Base-by-base conservation (phyloP, 2,329 filamentous ascomycete genomes). In the Peltaster fructicola region DNA sequence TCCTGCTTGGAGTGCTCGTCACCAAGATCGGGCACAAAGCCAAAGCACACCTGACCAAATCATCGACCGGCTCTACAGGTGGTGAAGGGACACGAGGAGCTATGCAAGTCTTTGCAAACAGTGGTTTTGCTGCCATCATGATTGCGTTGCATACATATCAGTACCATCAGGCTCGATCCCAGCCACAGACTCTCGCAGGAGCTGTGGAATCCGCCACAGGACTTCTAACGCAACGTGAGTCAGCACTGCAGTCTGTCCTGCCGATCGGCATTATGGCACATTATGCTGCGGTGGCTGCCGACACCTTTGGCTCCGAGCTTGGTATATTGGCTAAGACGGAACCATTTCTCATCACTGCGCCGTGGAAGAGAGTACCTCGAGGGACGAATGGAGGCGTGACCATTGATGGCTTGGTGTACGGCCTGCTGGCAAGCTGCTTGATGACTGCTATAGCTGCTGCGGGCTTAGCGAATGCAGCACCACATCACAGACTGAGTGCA, bases 351-450 rank as follows among this genome's bases (percentile, higher is more conserved):
- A 85, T 98, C 45, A 93, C 81, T 4, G 84, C 78, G 8, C 69
- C 65, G 9, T 63, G 88, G 42, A 73, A 77, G 30, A 65, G 68
- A 35, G 88, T 95, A 0, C 84, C 88, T 1, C 74, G 68, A 1
- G 88, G 88, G 24, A 95, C 88, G 20, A 98, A 98, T 45, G 88
- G 88, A 15, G 88, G 85, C 9, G 79, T 98, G 6, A 90, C 81
- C 0, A 38, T 70, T 1, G 57, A 68, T 22, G 88, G 88, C 0
- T 56, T 92, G 1, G 53, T 32, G 16, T 46, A 41, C 21, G 44
- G 42, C 4, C 33, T 30, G 7, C 27, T 48, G 1, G 44, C 43
- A 1, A 34, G 36, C 25, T 64, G 76, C 18, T 52, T 64, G 29
- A 61, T 85, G 22, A 70, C 84, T 5, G 59, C 75, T 13, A 68